These are phyloP conservation scores for Secale cereale DNA, from an alignment of 176 grass and related monocot species.

Conservation along the genomic window DNA sequence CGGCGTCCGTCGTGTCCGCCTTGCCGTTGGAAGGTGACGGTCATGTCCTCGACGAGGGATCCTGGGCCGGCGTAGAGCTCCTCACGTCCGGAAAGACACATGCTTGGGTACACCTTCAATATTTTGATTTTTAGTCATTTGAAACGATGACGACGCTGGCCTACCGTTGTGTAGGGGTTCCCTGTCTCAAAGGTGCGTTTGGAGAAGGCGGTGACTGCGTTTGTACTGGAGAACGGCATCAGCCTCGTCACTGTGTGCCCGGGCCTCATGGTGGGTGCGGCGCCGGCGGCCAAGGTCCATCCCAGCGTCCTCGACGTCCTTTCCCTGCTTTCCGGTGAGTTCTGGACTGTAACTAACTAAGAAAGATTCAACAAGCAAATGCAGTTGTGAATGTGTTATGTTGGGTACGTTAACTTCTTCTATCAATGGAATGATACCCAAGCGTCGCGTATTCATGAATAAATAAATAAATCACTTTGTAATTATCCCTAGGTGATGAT, in stretches of 20 bases:
- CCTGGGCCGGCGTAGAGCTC: constrained; percentile 61
- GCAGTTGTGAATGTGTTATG: too few species aligned
- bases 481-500: constrained; percentile 22
- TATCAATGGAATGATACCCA: too few species aligned
- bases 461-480: too few species aligned
- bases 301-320: not conserved
- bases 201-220: not conserved
- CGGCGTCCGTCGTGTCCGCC: constrained; percentile 27
- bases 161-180: constrained; percentile 13
- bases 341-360: not conserved
- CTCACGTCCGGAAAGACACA: constrained; percentile 18
- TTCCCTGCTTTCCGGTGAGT: constrained; percentile 14
- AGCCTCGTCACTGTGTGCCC: not conserved
- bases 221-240: not conserved
- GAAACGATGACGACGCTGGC: not conserved
- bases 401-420: too few species aligned
- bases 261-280: not conserved
- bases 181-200: not conserved
- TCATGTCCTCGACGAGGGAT: constrained; percentile 54
- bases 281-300: not conserved
- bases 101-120: constrained; percentile 26
- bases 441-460: too few species aligned
- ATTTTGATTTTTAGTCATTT: not conserved
- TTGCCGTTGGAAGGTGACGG: constrained; percentile 17
- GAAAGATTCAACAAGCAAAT: too few species aligned